Evolutionary conservation across 2,329 filamentous ascomycete species (phyloP).

Genomic region (Pseudogymnoascus sp.): DNA sequence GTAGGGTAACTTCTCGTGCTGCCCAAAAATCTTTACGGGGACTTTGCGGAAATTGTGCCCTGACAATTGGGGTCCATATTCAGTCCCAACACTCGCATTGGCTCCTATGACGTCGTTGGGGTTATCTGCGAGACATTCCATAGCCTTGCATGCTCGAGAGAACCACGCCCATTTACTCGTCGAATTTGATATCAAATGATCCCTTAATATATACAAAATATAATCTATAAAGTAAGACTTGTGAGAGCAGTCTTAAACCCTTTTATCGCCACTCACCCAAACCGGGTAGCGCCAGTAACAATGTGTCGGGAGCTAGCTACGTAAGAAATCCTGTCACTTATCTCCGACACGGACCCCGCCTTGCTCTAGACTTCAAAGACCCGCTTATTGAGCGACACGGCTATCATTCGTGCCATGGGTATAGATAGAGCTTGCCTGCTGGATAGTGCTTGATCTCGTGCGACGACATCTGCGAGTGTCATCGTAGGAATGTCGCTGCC

Average conservation of each 20-base stretch:
- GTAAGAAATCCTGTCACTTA: conserved; percentile 9
- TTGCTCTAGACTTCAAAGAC: conserved; percentile 1
- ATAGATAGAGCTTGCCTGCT: not conserved
- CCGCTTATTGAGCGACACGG: not conserved
- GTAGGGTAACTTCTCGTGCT: not conserved
- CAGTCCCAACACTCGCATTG: not conserved
- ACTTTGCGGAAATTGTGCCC: not conserved
- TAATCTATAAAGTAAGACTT: not conserved
- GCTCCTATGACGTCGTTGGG: not conserved
- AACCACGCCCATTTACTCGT: not conserved
- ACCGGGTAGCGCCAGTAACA: not conserved
- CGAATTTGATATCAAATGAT: not conserved
- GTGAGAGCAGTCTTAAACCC: not conserved
- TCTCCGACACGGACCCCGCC: not conserved
- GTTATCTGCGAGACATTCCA: not conserved
- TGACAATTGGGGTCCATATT: not conserved
- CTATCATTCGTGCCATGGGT: not conserved
- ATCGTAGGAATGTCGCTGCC: conserved; percentile 12
- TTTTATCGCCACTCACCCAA: not conserved
- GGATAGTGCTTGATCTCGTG: not conserved
- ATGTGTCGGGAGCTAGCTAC: conserved; percentile 1
- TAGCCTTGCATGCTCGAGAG: not conserved
- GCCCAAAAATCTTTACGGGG: not conserved
- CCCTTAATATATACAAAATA: not conserved
- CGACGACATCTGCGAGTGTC: conserved; percentile 6